Percentiles rank a stretch among this genome's conserved stretches.
These are phyloP conservation scores for Botryotinia globosa DNA, from an alignment of 2,329 filamentous ascomycete genomes.

Conservation along the genomic window DNA sequence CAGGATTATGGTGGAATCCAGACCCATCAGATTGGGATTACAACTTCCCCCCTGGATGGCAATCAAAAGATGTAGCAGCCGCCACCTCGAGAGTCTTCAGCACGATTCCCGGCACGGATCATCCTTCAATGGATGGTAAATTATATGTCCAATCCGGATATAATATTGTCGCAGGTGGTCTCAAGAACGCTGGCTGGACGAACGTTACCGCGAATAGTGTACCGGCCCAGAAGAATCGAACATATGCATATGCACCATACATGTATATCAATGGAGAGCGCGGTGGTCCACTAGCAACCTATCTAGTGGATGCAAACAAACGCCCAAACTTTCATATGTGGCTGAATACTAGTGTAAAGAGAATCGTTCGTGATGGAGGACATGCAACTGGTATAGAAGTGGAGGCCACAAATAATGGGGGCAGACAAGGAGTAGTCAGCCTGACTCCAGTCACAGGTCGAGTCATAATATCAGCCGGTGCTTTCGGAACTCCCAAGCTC, in stretches of 20 bases:
- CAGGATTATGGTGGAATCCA: slow-evolving; percentile 67
- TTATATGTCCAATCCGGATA: slow-evolving; percentile 67
- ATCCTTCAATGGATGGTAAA: slow-evolving; percentile 63
- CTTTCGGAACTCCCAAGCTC: slow-evolving; percentile 60
- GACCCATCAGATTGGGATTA: slow-evolving; percentile 66
- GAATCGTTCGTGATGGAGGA: slow-evolving; percentile 61
- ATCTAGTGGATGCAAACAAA: slow-evolving; percentile 59
- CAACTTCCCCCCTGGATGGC: slow-evolving; percentile 72
- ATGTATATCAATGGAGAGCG: slow-evolving; percentile 67
- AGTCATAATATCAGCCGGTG: slow-evolving; percentile 65
- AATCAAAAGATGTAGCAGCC: slow-evolving; percentile 57
- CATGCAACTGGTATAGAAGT: slow-evolving; percentile 66
- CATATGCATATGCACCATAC: slow-evolving; percentile 62
- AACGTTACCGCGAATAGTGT: slow-evolving; percentile 56
- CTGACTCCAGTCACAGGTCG: slow-evolving; percentile 58
- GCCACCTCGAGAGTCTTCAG: slow-evolving; percentile 62
- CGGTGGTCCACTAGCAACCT: slow-evolving; percentile 68
- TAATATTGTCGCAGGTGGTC: slow-evolving; percentile 57
- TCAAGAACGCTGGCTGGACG: slow-evolving; percentile 60
- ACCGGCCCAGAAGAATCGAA: slow-evolving; percentile 62
- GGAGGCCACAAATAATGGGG: slow-evolving; percentile 52
- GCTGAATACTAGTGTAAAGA: slow-evolving; percentile 63
- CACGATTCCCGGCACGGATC: slow-evolving; percentile 67
- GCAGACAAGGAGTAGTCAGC: slow-evolving; percentile 58
- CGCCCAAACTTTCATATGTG: slow-evolving; percentile 65